Conservation (phyloP, 208 protist species). For the Tritrichomonas foetus region DNA sequence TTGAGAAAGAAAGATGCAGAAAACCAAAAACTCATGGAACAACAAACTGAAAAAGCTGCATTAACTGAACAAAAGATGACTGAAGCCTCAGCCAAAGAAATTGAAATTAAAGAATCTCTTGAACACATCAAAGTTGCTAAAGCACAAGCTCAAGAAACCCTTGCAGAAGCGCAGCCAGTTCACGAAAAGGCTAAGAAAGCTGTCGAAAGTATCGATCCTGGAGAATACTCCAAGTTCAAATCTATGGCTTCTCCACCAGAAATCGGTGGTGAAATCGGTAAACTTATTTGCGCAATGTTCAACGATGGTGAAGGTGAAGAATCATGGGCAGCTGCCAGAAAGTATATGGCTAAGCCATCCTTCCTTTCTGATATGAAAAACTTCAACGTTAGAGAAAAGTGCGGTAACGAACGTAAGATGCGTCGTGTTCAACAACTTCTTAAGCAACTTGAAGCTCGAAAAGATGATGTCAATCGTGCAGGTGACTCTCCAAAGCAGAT, state of each 20-base stretch:
- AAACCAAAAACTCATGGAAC: constrained; percentile 71
- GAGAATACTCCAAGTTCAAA: constrained; percentile 89
- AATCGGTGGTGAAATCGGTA: constrained; percentile 56
- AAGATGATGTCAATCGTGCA: constrained; percentile 71
- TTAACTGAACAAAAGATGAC: constrained; percentile 56
- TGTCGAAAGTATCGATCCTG: constrained; percentile 80
- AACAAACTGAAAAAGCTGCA: constrained; percentile 50
- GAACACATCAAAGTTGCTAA: constrained; percentile 55
- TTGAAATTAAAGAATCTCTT: constrained; percentile 51
- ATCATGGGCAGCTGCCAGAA: constrained; percentile 57
- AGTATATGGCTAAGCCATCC: constrained; percentile 62
- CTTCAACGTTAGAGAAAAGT: not conserved
- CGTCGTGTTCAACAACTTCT: constrained; percentile 72
- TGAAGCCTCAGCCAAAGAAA: constrained; percentile 54
- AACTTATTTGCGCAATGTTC: not conserved
- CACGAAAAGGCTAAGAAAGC: constrained; percentile 83
- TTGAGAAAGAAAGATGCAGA: constrained; percentile 62
- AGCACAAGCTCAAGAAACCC: constrained; percentile 61
- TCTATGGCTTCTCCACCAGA: constrained; percentile 85
- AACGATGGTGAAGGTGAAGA: constrained; percentile 43
- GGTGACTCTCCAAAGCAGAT: constrained; percentile 75
- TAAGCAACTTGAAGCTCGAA: constrained; percentile 66
- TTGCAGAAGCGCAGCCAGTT: constrained; percentile 87
- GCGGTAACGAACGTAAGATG: constrained; percentile 48
- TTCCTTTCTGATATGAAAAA: constrained; percentile 58